Evolutionary conservation across 2,329 filamentous ascomycete species (phyloP).

Genomic region (Pseudovirgaria hyperparasitica): DNA sequence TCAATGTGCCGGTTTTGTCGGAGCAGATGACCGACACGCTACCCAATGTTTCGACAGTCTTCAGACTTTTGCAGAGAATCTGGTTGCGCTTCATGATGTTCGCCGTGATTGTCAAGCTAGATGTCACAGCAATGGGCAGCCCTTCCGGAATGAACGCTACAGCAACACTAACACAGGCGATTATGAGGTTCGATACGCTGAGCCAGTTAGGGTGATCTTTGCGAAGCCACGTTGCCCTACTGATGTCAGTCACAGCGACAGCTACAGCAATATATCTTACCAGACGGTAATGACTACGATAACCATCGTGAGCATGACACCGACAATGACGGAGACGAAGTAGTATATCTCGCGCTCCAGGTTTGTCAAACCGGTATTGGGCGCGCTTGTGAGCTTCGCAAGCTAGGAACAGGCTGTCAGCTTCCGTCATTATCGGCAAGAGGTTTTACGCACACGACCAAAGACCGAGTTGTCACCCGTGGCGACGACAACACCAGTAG

Average conservation of each 20-base stretch:
- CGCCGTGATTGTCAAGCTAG: constrained; percentile 61
- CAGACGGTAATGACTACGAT: constrained; percentile 53
- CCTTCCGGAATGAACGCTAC: constrained; percentile 64
- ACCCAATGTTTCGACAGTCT: constrained; percentile 65
- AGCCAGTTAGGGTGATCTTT: constrained; percentile 58
- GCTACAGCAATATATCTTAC: constrained; percentile 22
- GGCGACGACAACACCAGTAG: constrained; percentile 54
- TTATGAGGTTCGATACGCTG: constrained; percentile 57
- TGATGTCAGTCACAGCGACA: constrained; percentile 5
- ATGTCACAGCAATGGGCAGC: constrained; percentile 25
- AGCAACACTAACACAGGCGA: constrained; percentile 55
- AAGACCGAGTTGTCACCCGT: constrained; percentile 65
- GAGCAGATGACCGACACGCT: constrained; percentile 63
- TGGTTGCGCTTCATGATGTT: constrained; percentile 67
- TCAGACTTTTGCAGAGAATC: constrained; percentile 67
- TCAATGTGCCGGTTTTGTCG: constrained; percentile 64
- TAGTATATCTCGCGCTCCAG: constrained; percentile 61
- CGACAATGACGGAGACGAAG: constrained; percentile 59
- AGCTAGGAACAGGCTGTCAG: constrained; percentile 22
- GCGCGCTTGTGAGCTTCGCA: constrained; percentile 57
- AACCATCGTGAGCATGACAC: constrained; percentile 54
- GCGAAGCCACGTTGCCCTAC: constrained; percentile 56
- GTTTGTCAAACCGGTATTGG: constrained; percentile 53
- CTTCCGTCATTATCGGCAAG: not conserved
- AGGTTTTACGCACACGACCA: constrained; percentile 42